These are phyloP conservation scores for Phaeosphaeria sp. DNA, from an alignment of 2,329 filamentous ascomycete species.

Conservation along the genomic window DNA sequence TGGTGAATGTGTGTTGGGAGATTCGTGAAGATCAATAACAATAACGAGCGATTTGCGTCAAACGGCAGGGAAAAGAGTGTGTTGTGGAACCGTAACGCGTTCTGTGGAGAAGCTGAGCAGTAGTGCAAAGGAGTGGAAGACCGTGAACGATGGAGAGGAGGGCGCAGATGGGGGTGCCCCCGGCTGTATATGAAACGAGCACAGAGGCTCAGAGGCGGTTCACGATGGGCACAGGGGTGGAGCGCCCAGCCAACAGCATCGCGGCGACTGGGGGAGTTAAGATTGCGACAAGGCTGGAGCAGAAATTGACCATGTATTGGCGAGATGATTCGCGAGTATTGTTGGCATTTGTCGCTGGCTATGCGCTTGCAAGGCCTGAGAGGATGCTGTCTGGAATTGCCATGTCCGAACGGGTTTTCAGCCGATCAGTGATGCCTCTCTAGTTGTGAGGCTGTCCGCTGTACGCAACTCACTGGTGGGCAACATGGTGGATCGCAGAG, in stretches of 20 bases:
- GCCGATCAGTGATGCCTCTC: background rate
- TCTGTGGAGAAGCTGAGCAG: conserved; percentile 12
- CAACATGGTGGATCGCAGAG: background rate
- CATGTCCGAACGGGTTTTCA: background rate
- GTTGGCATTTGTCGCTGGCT: background rate
- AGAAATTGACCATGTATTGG: conserved; percentile 15
- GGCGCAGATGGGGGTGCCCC: conserved; percentile 19
- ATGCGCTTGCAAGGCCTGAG: background rate
- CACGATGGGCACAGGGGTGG: conserved; percentile 22
- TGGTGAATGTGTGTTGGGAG: conserved; percentile 16
- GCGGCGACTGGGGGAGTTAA: conserved; percentile 16
- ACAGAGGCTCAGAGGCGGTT: conserved; percentile 6
- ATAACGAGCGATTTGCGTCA: conserved; percentile 14
- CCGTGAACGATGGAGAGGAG: conserved; percentile 17
- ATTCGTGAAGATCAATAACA: conserved; percentile 1
- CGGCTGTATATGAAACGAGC: conserved; percentile 36
- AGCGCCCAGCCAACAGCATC: conserved; percentile 25
- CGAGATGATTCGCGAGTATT: conserved; percentile 15
- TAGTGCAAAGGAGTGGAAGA: conserved; percentile 25
- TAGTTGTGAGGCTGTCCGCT: background rate
- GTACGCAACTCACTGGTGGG: background rate
- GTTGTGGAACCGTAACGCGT: conserved; percentile 27
- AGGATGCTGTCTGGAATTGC: background rate
- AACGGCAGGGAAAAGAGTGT: conserved; percentile 18
- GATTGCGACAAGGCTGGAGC: conserved; percentile 22